Evolutionary conservation across 805 yeast genomes (phyloP).

Genomic region (Teunomyces panamensis): DNA sequence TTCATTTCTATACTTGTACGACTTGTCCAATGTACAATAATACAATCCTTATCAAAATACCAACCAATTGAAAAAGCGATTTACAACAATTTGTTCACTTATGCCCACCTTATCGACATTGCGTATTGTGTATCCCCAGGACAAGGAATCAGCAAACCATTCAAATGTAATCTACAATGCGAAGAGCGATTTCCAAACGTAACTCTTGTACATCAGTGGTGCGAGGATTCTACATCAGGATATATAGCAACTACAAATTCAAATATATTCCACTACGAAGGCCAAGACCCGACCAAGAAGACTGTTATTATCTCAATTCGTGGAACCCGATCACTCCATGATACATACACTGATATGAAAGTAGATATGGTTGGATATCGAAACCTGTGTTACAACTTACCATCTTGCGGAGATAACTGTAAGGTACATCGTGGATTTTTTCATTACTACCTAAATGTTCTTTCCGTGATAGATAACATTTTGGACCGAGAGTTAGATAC

Average conservation of each 20-base stretch:
- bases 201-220: slow-evolving; percentile 41
- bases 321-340: slow-evolving; percentile 42
- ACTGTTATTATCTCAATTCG: slow-evolving; percentile 35
- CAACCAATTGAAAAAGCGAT: slow-evolving; percentile 3
- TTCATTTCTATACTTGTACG: neutral
- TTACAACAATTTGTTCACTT: slow-evolving; percentile 31
- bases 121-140: slow-evolving; percentile 38
- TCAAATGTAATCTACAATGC: slow-evolving; percentile 37
- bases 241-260: slow-evolving; percentile 34
- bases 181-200: slow-evolving; percentile 33
- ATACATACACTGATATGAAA: slow-evolving; percentile 38
- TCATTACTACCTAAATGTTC: slow-evolving; percentile 26
- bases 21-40: neutral
- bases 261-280: slow-evolving; percentile 21
- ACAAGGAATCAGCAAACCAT: slow-evolving; percentile 32
- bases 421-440: slow-evolving; percentile 35
- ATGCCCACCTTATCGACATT: slow-evolving; percentile 43
- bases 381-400: slow-evolving; percentile 19
- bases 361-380: slow-evolving; percentile 32
- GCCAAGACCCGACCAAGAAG: slow-evolving; percentile 15
- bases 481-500: slow-evolving; percentile 14
- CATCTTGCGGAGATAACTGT: slow-evolving; percentile 31
- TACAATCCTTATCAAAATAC: neutral
- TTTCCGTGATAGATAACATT: slow-evolving; percentile 21
- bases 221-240: slow-evolving; percentile 36